Conservation (phyloP, 371 early-diverging fungal genomes). For the Mortierella sp. region DNA sequence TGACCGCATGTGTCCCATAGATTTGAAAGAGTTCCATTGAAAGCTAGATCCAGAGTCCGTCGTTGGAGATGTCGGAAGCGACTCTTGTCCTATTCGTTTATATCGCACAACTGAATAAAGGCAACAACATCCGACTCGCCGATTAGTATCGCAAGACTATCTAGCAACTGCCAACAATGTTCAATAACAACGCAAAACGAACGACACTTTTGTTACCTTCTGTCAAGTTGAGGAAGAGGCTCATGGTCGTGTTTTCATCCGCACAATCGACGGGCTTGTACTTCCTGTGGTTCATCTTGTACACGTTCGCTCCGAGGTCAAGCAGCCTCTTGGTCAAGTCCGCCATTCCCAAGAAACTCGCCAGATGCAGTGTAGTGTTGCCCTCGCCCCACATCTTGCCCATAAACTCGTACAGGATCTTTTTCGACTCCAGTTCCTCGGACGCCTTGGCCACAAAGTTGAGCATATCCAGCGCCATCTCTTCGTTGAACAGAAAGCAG, state of each 20-base stretch:
- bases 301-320: conserved; percentile 69
- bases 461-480: conserved; percentile 71
- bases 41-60: conserved; percentile 23
- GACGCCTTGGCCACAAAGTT: conserved; percentile 68
- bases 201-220: conserved; percentile 57
- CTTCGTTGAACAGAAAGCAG: conserved; percentile 73
- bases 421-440: conserved; percentile 67
- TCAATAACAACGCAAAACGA: neutral
- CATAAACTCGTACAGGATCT: conserved; percentile 77
- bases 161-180: no score
- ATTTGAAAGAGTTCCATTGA: conserved; percentile 45
- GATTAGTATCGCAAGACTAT: neutral
- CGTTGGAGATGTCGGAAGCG: conserved; percentile 50
- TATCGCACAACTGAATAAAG: conserved; percentile 53
- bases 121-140: neutral
- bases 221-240: conserved; percentile 63
- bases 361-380: conserved; percentile 79
- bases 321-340: conserved; percentile 71
- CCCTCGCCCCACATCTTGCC: conserved; percentile 78
- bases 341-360: conserved; percentile 77
- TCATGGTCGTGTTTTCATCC: conserved; percentile 69
- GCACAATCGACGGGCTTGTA: conserved; percentile 78
- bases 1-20: conserved; percentile 48
- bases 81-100: conserved; percentile 33
- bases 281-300: conserved; percentile 69